Evolutionary conservation across 164 flowering plant species (phyloP).

Genomic region (Aristolochia contorta): DNA sequence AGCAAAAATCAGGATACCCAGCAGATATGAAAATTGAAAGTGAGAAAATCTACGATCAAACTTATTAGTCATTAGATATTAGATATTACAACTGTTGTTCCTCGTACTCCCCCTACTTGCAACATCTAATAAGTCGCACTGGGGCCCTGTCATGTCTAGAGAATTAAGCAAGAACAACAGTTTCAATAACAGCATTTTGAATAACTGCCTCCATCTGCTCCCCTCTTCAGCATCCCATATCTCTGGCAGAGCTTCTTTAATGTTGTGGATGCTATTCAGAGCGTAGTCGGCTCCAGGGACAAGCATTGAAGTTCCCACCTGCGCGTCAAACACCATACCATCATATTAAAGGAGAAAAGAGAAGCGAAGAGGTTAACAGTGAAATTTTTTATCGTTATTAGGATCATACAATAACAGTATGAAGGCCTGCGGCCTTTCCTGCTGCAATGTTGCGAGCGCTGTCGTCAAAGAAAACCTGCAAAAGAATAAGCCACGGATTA

Average conservation of each 20-base stretch:
- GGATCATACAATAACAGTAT: slow-evolving; percentile 68
- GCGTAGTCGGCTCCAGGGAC: slow-evolving; percentile 73
- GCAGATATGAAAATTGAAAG: too few species aligned
- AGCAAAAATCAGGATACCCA: too few species aligned
- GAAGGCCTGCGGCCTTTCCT: slow-evolving; percentile 79
- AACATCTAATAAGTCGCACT: too few species aligned
- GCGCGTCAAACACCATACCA: slow-evolving; percentile 3
- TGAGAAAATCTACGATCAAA: too few species aligned
- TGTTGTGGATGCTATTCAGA: slow-evolving; percentile 73
- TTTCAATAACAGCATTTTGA: slow-evolving; percentile 46
- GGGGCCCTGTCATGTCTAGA: neutral
- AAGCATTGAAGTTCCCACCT: slow-evolving; percentile 67
- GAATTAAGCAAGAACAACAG: slow-evolving; percentile 42
- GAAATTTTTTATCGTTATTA: neutral
- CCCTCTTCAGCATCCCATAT: slow-evolving; percentile 66
- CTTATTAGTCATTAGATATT: too few species aligned
- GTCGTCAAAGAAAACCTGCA: slow-evolving; percentile 90
- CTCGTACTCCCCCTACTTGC: too few species aligned
- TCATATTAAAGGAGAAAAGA: neutral
- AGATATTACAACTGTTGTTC: too few species aligned
- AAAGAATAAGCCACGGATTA: neutral
- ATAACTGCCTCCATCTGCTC: slow-evolving; percentile 42
- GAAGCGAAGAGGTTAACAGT: neutral
- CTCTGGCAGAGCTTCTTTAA: slow-evolving; percentile 82
- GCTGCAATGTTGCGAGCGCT: slow-evolving; percentile 74